Evolutionary conservation across 2,329 filamentous ascomycete genomes (phyloP).

Genomic region (Exophiala spinifera): DNA sequence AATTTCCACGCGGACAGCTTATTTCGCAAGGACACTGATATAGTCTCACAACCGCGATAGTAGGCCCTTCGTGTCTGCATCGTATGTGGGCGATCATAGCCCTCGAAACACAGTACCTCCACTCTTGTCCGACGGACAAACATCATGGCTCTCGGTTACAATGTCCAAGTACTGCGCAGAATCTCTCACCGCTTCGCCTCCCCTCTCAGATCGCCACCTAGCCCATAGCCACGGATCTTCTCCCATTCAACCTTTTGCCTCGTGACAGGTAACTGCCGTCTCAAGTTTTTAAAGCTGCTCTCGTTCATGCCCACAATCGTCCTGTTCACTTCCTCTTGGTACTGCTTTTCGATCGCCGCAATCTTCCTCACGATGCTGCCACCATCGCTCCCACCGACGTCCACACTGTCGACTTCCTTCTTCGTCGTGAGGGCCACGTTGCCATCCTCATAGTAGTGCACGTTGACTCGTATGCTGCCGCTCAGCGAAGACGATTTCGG

Average conservation of each 20-base stretch:
- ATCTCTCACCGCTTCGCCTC: constrained; percentile 17
- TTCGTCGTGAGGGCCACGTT: constrained; percentile 92
- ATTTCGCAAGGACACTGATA: too few relatives aligned
- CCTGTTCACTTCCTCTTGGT: constrained; percentile 92
- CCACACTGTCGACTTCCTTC: constrained; percentile 49
- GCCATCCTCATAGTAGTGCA: constrained; percentile 99
- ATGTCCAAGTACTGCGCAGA: too few relatives aligned
- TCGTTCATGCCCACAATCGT: constrained; percentile 87
- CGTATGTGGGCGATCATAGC: too few relatives aligned
- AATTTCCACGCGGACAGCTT: too few relatives aligned
- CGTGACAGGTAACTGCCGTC: constrained; percentile 91
- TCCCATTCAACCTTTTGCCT: constrained; percentile 99
- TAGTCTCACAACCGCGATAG: too few relatives aligned
- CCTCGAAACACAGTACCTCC: too few relatives aligned
- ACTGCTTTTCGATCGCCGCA: constrained; percentile 77
- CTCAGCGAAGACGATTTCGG: constrained; percentile 66
- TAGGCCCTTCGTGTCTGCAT: too few relatives aligned
- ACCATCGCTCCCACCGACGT: constrained; percentile 51
- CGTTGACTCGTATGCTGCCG: constrained; percentile 85
- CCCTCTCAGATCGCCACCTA: constrained; percentile 49
- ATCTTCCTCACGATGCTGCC: constrained; percentile 73
- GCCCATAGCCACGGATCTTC: constrained; percentile 87
- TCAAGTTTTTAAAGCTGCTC: constrained; percentile 88
- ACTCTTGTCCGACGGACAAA: too few relatives aligned
- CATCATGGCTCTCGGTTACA: too few relatives aligned